Evolutionary conservation across 176 grass and related monocot species (phyloP), one percentile per base, ranked within the genome.

Genomic region (bread wheat (Triticum aestivum)): DNA sequence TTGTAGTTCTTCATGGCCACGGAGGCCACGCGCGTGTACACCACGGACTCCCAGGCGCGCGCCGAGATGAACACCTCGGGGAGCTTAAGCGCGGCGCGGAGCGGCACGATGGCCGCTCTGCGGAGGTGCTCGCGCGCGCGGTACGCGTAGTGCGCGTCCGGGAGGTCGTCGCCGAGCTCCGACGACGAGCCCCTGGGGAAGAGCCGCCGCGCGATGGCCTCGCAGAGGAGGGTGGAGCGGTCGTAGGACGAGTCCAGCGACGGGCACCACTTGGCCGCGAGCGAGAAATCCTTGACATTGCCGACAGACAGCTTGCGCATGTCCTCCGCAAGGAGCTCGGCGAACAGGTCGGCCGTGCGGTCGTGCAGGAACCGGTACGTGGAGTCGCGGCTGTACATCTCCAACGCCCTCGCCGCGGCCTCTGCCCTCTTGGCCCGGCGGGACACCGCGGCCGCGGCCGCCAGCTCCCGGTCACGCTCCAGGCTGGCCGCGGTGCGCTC

Each of bases 1-100:
- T 88, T 97, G 85, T 95, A 94, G 83, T 89, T 87, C 83, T 87
- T 97, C 95, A 97, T 97, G 71, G 92, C 92, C 44, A 95, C 91
- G 70, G 92, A 94, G 2, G 89, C 91, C 20, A 97, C 91, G 86
- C 89, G 90, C 39, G 89, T 88, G 91, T 97, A 97, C 14, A 76
- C 64, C 18, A 97, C 80, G n/a, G 77, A 77, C 0, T 79, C 87
- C 95, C 91, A 95, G 67, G 83, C 89, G 18, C 69, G 38, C 64
- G 75, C 84, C 69, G 88, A 86, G 85, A 95, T 91, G 90, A 93
- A 91, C 4, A 93, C 77, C 86, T 97, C 92, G 9, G 95, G 92
- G 6, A 97, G 88, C 77, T 95, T 82, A 69, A 97, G 89, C 41
- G 85, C 91, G 72, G 88, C 80, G 66, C 90, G 90, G 73, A 97